Evolutionary conservation across 2,329 filamentous ascomycete species (phyloP).

Genomic region (Keithomyces neogunnii): DNA sequence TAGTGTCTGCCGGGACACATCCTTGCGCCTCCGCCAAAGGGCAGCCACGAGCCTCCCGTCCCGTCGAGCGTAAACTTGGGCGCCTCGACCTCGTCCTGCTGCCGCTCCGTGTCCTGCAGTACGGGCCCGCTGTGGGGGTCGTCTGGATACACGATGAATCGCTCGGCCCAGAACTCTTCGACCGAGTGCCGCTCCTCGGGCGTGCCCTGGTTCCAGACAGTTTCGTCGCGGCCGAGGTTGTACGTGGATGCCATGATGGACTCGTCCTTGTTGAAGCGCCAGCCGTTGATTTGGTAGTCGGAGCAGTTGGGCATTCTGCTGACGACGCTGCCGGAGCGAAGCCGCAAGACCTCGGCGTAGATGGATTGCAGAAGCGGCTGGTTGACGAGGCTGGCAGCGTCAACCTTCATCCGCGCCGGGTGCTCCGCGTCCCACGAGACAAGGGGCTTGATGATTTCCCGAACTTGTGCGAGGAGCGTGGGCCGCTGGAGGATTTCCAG

Average conservation of each 20-base stretch:
- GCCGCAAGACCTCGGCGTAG: constrained; percentile 24
- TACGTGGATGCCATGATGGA: constrained; percentile 10
- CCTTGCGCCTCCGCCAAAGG: constrained; percentile 23
- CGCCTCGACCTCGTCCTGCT: background rate
- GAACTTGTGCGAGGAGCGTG: constrained; percentile 7
- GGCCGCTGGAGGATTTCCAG: constrained; percentile 10
- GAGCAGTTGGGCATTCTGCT: constrained; percentile 10
- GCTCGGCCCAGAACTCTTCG: constrained; percentile 14
- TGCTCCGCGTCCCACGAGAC: background rate
- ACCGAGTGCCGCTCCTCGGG: constrained; percentile 8
- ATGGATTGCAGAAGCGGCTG: constrained; percentile 24
- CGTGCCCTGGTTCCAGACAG: constrained; percentile 13
- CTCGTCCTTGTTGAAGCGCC: constrained; percentile 10
- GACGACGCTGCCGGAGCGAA: constrained; percentile 15
- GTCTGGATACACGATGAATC: constrained; percentile 13
- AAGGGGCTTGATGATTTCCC: constrained; percentile 10
- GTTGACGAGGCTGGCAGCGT: constrained; percentile 12
- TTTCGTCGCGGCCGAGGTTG: constrained; percentile 1
- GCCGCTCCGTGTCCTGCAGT: background rate
- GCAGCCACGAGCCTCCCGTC: constrained; percentile 22
- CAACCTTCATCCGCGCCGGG: constrained; percentile 6
- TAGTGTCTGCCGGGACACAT: constrained; percentile 28
- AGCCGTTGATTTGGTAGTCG: constrained; percentile 14
- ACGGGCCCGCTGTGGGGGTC: constrained; percentile 13
- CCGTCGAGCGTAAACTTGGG: constrained; percentile 14